These are phyloP conservation scores for Metschnikowia continentalis DNA, from an alignment of 805 yeast species.

Conservation along the genomic window DNA sequence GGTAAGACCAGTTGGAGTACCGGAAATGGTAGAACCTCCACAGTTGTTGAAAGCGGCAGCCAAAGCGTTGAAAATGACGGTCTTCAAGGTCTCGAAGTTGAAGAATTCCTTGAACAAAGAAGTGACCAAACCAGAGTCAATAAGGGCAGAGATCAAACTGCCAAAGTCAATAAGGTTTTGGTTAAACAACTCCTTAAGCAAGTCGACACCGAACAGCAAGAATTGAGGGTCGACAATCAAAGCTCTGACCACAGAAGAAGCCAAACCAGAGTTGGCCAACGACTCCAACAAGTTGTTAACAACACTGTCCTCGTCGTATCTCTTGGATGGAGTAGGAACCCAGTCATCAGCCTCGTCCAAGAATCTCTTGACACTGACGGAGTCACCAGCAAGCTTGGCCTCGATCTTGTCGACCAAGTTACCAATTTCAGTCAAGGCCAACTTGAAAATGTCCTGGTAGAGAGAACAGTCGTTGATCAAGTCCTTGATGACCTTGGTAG, in stretches of 20 bases:
- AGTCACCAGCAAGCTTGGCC: constrained; percentile 20
- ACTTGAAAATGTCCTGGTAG: constrained; percentile 36
- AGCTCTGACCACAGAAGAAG: constrained; percentile 32
- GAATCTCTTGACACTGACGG: constrained; percentile 22
- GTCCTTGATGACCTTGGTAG: constrained; percentile 31
- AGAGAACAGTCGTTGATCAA: constrained; percentile 36
- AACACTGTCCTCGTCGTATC: constrained; percentile 18
- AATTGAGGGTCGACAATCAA: constrained; percentile 36
- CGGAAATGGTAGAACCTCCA: constrained; percentile 26
- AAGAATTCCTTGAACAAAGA: constrained; percentile 36
- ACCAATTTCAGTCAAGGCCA: constrained; percentile 29
- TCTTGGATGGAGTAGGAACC: constrained; percentile 6
- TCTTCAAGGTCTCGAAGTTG: constrained; percentile 33
- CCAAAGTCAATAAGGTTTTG: constrained; percentile 25
- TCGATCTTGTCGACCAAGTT: constrained; percentile 28
- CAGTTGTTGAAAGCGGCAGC: constrained; percentile 41
- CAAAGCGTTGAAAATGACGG: constrained; percentile 40
- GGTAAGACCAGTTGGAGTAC: constrained; percentile 18
- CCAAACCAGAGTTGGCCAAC: constrained; percentile 41
- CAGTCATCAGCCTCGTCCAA: constrained; percentile 8
- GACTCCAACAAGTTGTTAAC: constrained; percentile 39
- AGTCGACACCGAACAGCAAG: constrained; percentile 36
- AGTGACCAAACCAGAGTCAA: constrained; percentile 36
- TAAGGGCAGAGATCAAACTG: constrained; percentile 26
- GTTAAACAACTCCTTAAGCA: constrained; percentile 29